Conservation (phyloP, 495 filamentous ascomycete genomes). For the Paragyromitra xinjiangensis region DNA sequence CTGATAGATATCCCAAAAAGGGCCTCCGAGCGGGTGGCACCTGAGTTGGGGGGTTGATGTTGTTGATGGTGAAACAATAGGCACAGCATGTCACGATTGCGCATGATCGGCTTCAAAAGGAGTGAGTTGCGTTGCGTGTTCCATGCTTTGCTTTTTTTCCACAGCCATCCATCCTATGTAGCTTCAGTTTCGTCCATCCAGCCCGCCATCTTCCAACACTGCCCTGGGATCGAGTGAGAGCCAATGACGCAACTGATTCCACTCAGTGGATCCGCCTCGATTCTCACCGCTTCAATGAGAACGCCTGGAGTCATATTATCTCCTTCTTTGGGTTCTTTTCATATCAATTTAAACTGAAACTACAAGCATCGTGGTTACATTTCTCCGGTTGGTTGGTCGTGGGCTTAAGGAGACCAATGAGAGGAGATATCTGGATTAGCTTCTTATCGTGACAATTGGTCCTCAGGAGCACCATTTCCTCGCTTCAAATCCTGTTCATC, state of each 20-base stretch:
- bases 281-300: background rate
- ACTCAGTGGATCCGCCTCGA: background rate
- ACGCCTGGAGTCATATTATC: background rate
- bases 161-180: background rate
- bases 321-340: background rate
- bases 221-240: conserved; percentile 30
- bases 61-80: conserved; percentile 34
- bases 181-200: background rate
- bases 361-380: conserved; percentile 17
- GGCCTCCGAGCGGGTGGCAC: conserved; percentile 26
- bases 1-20: conserved; percentile 12
- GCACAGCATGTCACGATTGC: conserved; percentile 34
- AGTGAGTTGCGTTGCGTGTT: conserved; percentile 2
- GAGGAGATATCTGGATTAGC: background rate
- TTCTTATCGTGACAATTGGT: conserved; percentile 16
- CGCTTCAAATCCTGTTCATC: conserved; percentile 5
- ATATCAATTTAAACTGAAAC: conserved; percentile 12
- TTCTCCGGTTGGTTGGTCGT: conserved; percentile 21
- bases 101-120: conserved; percentile 12
- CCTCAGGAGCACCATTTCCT: background rate
- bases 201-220: background rate
- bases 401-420: conserved; percentile 20
- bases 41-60: conserved; percentile 12
- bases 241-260: conserved; percentile 19
- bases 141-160: conserved; percentile 18